Evolutionary conservation across 139 green algal genomes (phyloP).

Genomic region (Desmodesmus armatus): DNA sequence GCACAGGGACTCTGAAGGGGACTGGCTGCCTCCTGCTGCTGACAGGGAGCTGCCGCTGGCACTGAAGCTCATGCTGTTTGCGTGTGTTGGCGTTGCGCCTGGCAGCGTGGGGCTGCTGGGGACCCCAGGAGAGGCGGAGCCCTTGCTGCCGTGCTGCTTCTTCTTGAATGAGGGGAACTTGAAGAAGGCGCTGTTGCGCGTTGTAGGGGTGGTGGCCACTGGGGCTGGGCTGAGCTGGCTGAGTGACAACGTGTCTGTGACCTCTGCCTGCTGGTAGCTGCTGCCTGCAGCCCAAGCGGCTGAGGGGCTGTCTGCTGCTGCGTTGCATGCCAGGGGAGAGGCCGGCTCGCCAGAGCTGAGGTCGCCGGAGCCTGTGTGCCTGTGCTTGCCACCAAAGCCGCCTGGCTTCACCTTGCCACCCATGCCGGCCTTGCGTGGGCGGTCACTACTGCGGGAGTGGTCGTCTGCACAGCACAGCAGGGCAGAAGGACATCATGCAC

Average conservation of each 20-base stretch:
- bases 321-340: neutral
- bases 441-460: too few relatives aligned
- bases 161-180: constrained; percentile 20
- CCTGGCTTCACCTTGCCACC: constrained; percentile 25
- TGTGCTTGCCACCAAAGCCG: neutral
- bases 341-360: constrained; percentile 22
- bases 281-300: constrained; percentile 5
- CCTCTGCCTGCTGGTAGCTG: neutral
- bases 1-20: neutral
- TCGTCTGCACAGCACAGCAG: neutral
- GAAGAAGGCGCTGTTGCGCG: neutral
- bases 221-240: neutral
- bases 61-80: neutral
- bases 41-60: neutral
- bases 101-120: constrained; percentile 2
- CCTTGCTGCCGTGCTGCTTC: constrained; percentile 2
- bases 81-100: too few relatives aligned
- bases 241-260: too few relatives aligned
- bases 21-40: too few relatives aligned
- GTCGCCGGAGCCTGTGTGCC: neutral
- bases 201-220: neutral
- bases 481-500: too few relatives aligned
- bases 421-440: neutral
- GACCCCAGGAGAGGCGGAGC: neutral
- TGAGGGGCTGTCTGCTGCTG: neutral